Conservation (phyloP, 768 basidiomycete genomes). For the Podaxis carcinomalis region DNA sequence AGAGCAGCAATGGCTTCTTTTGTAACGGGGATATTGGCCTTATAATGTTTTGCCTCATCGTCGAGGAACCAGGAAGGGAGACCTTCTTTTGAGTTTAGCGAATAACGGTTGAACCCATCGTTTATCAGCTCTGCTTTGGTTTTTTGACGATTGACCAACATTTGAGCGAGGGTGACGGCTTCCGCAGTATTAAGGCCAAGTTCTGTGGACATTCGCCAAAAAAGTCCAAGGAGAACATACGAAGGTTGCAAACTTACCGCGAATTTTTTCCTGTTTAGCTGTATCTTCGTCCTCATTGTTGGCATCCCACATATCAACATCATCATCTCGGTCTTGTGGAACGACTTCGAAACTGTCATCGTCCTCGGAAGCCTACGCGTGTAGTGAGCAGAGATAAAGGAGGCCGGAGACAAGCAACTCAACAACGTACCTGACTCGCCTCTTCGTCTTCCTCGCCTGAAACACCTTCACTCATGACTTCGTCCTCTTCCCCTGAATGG, state of each 20-base stretch:
- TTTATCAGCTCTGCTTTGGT: constrained; percentile 89
- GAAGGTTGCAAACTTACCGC: constrained; percentile 43
- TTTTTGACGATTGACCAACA: constrained; percentile 84
- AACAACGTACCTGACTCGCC: constrained; percentile 1
- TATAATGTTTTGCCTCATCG: constrained; percentile 91
- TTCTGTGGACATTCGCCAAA: constrained; percentile 8
- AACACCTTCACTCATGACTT: constrained; percentile 23
- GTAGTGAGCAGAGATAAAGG: not conserved
- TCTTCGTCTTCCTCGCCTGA: constrained; percentile 18
- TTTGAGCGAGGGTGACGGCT: constrained; percentile 87
- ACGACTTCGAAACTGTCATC: constrained; percentile 73
- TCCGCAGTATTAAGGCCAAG: constrained; percentile 83
- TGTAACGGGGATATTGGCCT: constrained; percentile 91
- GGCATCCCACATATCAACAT: constrained; percentile 75
- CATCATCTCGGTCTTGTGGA: constrained; percentile 57
- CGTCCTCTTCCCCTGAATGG: constrained; percentile 24
- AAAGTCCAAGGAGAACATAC: not conserved
- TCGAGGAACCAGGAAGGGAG: constrained; percentile 97
- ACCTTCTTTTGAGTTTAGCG: constrained; percentile 86
- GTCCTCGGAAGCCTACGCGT: not conserved
- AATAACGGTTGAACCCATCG: constrained; percentile 93
- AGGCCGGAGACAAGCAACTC: not conserved
- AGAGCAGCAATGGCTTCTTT: constrained; percentile 89
- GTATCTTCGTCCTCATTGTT: constrained; percentile 74
- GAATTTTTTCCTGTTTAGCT: constrained; percentile 56